phyloP scores from a whole-genome alignment of 2,329 filamentous ascomycete species.

The Aspergillus sergii region DNA sequence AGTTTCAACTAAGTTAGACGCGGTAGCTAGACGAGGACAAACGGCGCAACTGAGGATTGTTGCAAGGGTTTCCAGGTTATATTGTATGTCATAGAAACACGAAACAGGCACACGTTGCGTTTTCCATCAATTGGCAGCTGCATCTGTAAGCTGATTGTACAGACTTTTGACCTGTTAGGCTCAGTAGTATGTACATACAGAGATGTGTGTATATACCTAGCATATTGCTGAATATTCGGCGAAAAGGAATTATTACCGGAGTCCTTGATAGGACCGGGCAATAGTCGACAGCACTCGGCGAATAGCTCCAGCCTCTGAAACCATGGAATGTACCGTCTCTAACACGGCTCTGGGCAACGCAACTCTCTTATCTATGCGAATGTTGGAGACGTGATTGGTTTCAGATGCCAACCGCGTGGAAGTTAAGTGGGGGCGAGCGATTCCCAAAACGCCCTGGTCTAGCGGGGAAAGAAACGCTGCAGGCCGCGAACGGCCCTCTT shows the following conservation, averaged over 20 bases:
- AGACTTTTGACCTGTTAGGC: not conserved
- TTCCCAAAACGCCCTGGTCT: not conserved
- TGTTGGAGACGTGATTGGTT: not conserved
- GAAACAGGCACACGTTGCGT: not conserved
- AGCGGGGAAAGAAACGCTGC: not conserved
- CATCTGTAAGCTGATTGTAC: not conserved
- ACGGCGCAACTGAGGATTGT: not conserved
- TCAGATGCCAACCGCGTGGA: not conserved
- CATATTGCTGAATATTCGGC: not conserved
- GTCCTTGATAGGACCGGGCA: not conserved
- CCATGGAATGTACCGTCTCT: not conserved
- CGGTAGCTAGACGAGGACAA: not conserved
- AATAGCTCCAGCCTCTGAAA: not conserved
- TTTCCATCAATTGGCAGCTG: not conserved
- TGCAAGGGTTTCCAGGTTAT: not conserved
- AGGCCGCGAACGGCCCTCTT: conserved; percentile 1
- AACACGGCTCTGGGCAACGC: not conserved
- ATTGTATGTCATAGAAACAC: not conserved
- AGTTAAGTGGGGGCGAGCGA: not conserved
- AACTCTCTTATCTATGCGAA: not conserved
- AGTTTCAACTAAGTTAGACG: conserved; percentile 1
- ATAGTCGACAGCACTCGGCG: not conserved
- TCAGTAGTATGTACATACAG: not conserved
- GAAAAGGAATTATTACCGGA: not conserved
- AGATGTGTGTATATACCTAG: too few species aligned